Percentiles rank a stretch among this genome's conserved stretches.
Evolutionary conservation across 2,329 filamentous ascomycete genomes (phyloP).

Genomic region (Botrytis galanthina): DNA sequence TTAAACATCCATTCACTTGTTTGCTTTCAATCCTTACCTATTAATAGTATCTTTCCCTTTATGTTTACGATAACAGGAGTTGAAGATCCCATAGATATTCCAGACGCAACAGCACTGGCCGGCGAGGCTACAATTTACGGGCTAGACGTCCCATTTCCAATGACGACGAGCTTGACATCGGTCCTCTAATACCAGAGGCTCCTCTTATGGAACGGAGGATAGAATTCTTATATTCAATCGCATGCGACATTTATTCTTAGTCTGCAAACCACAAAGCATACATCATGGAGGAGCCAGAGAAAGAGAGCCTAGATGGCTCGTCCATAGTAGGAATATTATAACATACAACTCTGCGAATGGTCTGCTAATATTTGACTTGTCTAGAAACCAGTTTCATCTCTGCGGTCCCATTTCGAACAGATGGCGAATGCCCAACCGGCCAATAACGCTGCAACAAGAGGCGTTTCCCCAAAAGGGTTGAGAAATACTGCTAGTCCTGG

Average conservation of each 20-base stretch:
- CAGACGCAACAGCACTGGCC: constrained; percentile 7
- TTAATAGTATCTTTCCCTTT: constrained; percentile 2
- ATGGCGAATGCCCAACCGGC: constrained; percentile 54
- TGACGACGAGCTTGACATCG: constrained; percentile 18
- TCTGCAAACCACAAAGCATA: constrained; percentile 9
- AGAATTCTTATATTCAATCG: not conserved
- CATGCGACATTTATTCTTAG: constrained; percentile 12
- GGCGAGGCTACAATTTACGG: constrained; percentile 15
- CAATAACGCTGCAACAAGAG: constrained; percentile 33
- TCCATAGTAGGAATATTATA: constrained; percentile 61
- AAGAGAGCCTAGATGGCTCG: constrained; percentile 69
- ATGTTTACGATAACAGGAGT: constrained; percentile 5
- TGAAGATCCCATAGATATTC: constrained; percentile 1
- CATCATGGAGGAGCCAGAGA: constrained; percentile 45
- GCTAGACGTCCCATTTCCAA: constrained; percentile 19
- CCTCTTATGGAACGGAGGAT: constrained; percentile 12
- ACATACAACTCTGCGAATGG: not conserved
- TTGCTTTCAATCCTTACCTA: not conserved
- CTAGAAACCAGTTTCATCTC: constrained; percentile 77
- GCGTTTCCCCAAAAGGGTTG: constrained; percentile 34
- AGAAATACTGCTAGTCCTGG: constrained; percentile 25
- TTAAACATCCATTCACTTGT: constrained; percentile 17
- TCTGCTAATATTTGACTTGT: constrained; percentile 22
- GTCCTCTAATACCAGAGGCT: constrained; percentile 20
- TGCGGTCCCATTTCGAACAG: constrained; percentile 79